phyloP scores from a whole-genome alignment of 305 asterid genomes.

The Petunia hybrid region DNA sequence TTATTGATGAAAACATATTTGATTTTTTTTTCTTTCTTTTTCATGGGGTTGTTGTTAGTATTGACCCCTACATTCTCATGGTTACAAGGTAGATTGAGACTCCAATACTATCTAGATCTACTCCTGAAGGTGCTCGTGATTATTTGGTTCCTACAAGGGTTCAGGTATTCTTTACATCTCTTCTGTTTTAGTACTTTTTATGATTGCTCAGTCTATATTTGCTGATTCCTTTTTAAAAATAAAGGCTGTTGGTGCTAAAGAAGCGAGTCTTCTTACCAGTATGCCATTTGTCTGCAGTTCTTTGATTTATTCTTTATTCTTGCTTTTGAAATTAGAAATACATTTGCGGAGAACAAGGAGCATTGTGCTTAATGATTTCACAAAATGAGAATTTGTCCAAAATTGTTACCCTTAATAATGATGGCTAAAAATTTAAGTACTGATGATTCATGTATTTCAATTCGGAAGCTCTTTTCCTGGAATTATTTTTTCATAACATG shows the following conservation, averaged over 20 bases:
- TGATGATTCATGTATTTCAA: neutral
- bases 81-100: slow-evolving; percentile 98
- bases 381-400: slow-evolving; percentile 10
- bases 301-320: neutral
- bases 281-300: neutral
- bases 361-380: neutral
- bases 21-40: neutral
- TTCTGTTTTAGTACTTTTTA: slow-evolving; percentile 19
- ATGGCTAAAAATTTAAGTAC: neutral
- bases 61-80: slow-evolving; percentile 81
- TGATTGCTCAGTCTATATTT: slow-evolving; percentile 21
- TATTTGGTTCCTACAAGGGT: slow-evolving; percentile 97
- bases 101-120: slow-evolving; percentile 95
- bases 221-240: neutral
- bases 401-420: neutral
- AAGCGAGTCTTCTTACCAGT: neutral
- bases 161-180: slow-evolving; percentile 62
- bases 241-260: neutral
- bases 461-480: slow-evolving; percentile 29
- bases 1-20: neutral
- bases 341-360: neutral
- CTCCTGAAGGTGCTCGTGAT: slow-evolving; percentile 99
- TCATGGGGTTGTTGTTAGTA: slow-evolving; percentile 39
- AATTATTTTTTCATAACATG: slow-evolving; percentile 34
- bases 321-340: slow-evolving; percentile 1